phyloP scores from a whole-genome alignment of 139 green algal species.

The Haematococcus lacustris region DNA sequence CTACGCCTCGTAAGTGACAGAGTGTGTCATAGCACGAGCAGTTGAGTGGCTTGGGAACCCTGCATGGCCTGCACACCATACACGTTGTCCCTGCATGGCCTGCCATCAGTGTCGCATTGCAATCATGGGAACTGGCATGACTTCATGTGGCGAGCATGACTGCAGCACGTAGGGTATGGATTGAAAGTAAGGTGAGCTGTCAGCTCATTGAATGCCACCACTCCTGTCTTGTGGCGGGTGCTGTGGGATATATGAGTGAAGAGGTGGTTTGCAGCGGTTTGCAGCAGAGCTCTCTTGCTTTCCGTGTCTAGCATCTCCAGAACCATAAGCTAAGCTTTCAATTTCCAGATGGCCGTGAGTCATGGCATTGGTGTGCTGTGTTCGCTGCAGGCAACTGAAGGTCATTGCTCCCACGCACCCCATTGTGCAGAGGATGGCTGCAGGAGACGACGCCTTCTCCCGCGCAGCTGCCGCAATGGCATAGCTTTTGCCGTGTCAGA shows the following conservation, averaged over 20 bases:
- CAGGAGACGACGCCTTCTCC: slow-evolving; percentile 61
- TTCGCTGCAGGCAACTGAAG: slow-evolving; percentile 53
- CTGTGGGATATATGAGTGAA: not conserved
- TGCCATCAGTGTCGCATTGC: not conserved
- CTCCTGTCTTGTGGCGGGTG: not conserved
- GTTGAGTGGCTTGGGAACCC: not conserved
- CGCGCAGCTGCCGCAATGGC: slow-evolving; percentile 40
- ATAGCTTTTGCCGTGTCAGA: no score
- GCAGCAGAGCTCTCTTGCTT: not conserved
- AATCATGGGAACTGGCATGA: not conserved
- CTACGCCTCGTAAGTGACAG: slow-evolving; percentile 50
- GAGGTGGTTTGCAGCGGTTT: not conserved
- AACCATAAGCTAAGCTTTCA: not conserved
- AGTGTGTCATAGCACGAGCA: not conserved
- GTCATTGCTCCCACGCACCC: slow-evolving; percentile 56
- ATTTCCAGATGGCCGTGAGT: not conserved
- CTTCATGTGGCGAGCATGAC: not conserved
- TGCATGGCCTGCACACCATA: not conserved
- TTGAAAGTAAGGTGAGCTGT: not conserved
- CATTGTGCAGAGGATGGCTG: slow-evolving; percentile 39
- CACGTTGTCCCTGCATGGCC: not conserved
- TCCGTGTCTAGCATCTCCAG: not conserved
- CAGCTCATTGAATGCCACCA: no score
- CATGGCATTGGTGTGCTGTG: not conserved
- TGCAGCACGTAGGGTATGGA: not conserved